Conservation (phyloP, 2,329 filamentous ascomycete genomes). For the Epichloe uncinata region DNA sequence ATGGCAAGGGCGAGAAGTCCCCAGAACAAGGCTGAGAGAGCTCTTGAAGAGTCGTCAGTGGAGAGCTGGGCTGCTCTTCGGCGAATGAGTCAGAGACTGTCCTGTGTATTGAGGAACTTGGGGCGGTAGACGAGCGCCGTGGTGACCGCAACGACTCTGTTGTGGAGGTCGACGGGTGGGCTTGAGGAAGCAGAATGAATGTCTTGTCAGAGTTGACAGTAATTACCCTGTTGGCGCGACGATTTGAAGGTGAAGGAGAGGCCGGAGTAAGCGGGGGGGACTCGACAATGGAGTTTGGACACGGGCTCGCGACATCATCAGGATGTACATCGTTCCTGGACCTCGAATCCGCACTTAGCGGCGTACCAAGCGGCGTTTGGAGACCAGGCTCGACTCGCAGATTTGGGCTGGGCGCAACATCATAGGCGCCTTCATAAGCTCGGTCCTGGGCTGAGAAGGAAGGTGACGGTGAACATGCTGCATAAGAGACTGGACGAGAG, state of each 20-base stretch:
- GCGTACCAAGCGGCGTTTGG: neutral
- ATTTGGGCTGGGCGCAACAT: conserved; percentile 1
- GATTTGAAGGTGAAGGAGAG: conserved; percentile 15
- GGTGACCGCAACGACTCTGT: conserved; percentile 25
- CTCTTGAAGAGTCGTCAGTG: conserved; percentile 34
- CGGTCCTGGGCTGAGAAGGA: neutral
- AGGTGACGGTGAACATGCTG: conserved; percentile 6
- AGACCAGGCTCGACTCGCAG: neutral
- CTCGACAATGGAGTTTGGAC: neutral
- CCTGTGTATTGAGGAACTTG: conserved; percentile 31
- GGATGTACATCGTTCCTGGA: neutral
- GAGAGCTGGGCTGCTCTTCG: conserved; percentile 34
- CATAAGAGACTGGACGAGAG: conserved; percentile 14
- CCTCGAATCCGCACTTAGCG: neutral
- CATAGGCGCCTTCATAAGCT: neutral
- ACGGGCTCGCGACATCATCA: neutral
- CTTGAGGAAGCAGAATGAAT: conserved; percentile 35
- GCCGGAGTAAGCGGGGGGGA: conserved; percentile 2
- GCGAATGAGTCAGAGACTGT: conserved; percentile 14
- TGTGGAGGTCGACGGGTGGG: conserved; percentile 15
- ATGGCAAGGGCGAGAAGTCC: conserved; percentile 8
- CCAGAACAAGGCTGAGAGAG: conserved; percentile 9
- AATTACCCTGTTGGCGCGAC: conserved; percentile 25
- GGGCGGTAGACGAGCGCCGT: conserved; percentile 30
- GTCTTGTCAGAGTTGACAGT: conserved; percentile 44